Base-by-base conservation (phyloP, 2,329 filamentous ascomycete species). In the Penicillium sp. region DNA sequence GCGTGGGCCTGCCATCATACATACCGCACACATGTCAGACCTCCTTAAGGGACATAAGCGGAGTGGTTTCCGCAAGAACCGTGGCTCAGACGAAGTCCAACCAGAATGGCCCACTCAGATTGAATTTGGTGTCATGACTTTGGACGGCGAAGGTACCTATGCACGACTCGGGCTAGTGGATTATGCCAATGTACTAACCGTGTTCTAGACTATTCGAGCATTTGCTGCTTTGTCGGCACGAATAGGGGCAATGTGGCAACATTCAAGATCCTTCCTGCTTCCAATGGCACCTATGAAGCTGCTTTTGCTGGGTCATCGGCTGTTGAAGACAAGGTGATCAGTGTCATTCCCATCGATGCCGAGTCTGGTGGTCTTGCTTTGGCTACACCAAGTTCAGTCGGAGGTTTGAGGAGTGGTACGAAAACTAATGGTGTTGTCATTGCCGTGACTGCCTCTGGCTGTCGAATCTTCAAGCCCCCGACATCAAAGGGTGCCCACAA, bases 101-200 rank as follows among this genome's bases (percentile, higher is more conserved):
- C 71, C 79, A 48, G 93, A 97, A 68, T 96, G 87, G 84, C 86
- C 91, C 0, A 91, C 91, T 0, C 82, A 80, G 31, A 86, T 97
- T 29, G 91, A 97, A 70, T 99, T 97, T 77, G 91, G 91, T 53
- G 91, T 96, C 47, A 88, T 99, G 86, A 96, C 90, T 3, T 78
- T 97, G 4, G 94, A 97, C 43, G 90, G 89, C n/a, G 93, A 97
- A 70, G 87, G 80, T 82, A 48, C 3, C 4, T 48, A 74, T 65
- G 21, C 19, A 15, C 23, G 15, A 31, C 17, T 25, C 71, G 21
- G 25, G n/a, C 36, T 19, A 45, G 1, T 2, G 13, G 15, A 21
- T 25, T 17, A 41, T 27, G 44, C 4, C 17, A 36, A 7, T 6
- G n/a, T 44, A 49, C 70, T 77, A 59, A 78, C 55, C 5, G 6